phyloP scores from a whole-genome alignment of 192 early-diverging fungal genomes.

The Pilaira anomala region DNA sequence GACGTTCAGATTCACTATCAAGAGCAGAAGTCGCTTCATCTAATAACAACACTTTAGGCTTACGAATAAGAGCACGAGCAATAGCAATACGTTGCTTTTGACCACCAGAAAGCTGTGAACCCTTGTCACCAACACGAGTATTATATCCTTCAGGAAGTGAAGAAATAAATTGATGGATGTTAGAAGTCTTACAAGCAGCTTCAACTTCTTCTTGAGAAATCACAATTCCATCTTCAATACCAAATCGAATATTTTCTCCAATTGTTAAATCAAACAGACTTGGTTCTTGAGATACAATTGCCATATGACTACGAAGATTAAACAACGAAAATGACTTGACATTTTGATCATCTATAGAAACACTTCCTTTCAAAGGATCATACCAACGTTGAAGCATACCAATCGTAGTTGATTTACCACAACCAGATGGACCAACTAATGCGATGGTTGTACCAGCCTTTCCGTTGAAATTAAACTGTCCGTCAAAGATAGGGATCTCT shows the following conservation, averaged over 20 bases:
- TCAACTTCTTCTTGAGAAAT: constrained; percentile 57
- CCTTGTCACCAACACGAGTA: constrained; percentile 69
- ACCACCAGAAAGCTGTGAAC: constrained; percentile 57
- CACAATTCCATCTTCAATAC: constrained; percentile 37
- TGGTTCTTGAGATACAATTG: constrained; percentile 93
- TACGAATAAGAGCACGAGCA: constrained; percentile 82
- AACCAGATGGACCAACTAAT: constrained; percentile 82
- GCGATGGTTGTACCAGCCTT: constrained; percentile 76
- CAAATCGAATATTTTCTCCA: constrained; percentile 86
- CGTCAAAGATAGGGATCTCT: constrained; percentile 45
- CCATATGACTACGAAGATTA: constrained; percentile 70
- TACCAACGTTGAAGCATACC: constrained; percentile 76
- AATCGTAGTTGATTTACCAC: constrained; percentile 75
- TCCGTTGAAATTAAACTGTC: constrained; percentile 46
- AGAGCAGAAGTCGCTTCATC: constrained; percentile 81
- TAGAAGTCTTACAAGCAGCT: constrained; percentile 49
- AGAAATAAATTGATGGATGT: constrained; percentile 61
- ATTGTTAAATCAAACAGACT: constrained; percentile 86
- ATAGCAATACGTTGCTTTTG: constrained; percentile 85
- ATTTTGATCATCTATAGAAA: constrained; percentile 56
- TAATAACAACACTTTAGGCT: constrained; percentile 78
- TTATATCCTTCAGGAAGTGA: constrained; percentile 59
- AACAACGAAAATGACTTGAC: constrained; percentile 60
- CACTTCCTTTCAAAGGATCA: constrained; percentile 59
- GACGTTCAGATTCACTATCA: constrained; percentile 65